phyloP scores from a whole-genome alignment of 345 rosid genomes.

The Lepidium didymum region DNA sequence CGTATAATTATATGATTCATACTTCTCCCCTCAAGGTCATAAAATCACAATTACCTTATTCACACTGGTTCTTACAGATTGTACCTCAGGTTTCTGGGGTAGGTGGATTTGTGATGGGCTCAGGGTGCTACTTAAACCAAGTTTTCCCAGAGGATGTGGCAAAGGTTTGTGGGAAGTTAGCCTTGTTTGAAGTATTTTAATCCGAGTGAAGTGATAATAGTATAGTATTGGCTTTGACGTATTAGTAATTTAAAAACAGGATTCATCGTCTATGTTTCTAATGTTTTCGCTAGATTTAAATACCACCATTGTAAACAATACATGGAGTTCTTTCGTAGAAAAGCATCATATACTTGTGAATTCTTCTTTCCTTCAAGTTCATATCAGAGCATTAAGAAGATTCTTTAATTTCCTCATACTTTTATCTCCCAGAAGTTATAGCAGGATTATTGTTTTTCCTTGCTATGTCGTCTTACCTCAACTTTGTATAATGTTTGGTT shows the following conservation, averaged over 20 bases:
- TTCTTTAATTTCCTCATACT: neutral
- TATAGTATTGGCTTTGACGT: neutral
- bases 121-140: conserved; percentile 84
- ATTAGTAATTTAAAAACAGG: neutral
- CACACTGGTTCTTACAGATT: conserved; percentile 78
- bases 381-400: neutral
- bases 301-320: neutral
- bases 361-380: neutral
- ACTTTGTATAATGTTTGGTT: too few relatives aligned
- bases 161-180: conserved; percentile 59
- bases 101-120: too few relatives aligned
- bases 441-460: too few relatives aligned
- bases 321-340: neutral
- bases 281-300: neutral
- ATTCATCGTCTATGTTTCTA: neutral
- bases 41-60: conserved; percentile 35
- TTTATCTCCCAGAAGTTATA: neutral
- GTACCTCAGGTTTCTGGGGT: too few relatives aligned
- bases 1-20: conserved; percentile 85
- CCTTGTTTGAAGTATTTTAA: conserved; percentile 17
- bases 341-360: neutral
- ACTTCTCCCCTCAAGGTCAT: conserved; percentile 53
- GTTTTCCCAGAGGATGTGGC: conserved; percentile 88
- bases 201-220: neutral
- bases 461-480: too few relatives aligned